A percentile compares a stretch with the other conserved stretches of the same genome.
Conservation (phyloP, 305 asterid genomes). For the Striga hermonthica region DNA sequence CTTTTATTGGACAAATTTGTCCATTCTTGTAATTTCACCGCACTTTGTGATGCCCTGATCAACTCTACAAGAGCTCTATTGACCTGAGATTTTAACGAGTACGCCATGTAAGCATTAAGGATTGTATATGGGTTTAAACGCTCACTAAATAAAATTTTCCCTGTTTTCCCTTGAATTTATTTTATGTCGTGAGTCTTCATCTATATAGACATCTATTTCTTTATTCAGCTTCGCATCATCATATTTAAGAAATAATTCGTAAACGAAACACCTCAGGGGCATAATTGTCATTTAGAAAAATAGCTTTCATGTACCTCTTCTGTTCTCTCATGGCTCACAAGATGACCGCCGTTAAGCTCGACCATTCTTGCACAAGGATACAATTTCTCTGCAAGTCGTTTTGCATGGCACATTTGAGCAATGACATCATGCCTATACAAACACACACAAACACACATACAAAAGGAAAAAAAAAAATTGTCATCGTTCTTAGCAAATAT, state of each 20-base stretch:
- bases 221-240: too few species aligned
- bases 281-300: too few species aligned
- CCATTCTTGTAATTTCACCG: background rate
- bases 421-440: constrained; percentile 70
- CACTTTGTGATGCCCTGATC: background rate
- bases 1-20: constrained; percentile 6
- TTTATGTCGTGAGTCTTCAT: too few species aligned
- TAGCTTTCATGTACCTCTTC: constrained; percentile 56
- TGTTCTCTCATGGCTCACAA: constrained; percentile 87
- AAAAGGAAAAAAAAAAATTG: background rate
- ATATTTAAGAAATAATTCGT: too few species aligned
- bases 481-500: background rate
- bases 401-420: constrained; percentile 89
- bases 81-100: background rate
- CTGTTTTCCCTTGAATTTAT: too few species aligned
- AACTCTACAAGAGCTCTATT: background rate
- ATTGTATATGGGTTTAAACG: too few species aligned
- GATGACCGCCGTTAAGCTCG: constrained; percentile 93
- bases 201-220: too few species aligned
- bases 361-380: constrained; percentile 87
- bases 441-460: too few species aligned
- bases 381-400: constrained; percentile 69
- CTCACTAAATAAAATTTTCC: too few species aligned
- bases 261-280: too few species aligned
- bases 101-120: too few species aligned